These are phyloP conservation scores for Platismatia glauca DNA, from an alignment of 495 filamentous ascomycete genomes.

Conservation along the genomic window DNA sequence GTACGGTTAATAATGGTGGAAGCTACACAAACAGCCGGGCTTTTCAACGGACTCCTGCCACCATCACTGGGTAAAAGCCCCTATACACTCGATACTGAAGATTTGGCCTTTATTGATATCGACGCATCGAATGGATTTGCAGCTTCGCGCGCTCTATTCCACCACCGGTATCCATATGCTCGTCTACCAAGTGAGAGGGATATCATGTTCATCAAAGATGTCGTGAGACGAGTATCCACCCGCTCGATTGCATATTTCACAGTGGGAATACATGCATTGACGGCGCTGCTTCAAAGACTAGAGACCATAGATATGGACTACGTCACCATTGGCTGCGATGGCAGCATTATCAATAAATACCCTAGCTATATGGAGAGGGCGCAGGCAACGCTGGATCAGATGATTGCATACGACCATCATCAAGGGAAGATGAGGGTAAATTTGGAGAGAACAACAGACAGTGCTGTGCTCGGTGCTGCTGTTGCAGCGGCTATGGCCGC, in stretches of 20 bases:
- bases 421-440: slow-evolving; percentile 27
- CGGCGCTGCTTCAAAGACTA: slow-evolving; percentile 44
- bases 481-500: slow-evolving; percentile 46
- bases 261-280: slow-evolving; percentile 56
- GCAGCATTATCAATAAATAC: slow-evolving; percentile 54
- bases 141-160: slow-evolving; percentile 45
- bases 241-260: slow-evolving; percentile 57
- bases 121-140: slow-evolving; percentile 41
- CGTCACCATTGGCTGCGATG: slow-evolving; percentile 47
- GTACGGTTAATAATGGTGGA: slow-evolving; percentile 68
- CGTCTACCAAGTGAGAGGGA: not conserved
- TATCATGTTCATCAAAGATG: not conserved
- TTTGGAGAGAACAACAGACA: slow-evolving; percentile 43
- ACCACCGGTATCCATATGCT: slow-evolving; percentile 36
- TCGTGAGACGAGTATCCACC: slow-evolving; percentile 35
- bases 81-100: slow-evolving; percentile 64
- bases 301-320: slow-evolving; percentile 28
- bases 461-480: slow-evolving; percentile 48
- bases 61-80: slow-evolving; percentile 44
- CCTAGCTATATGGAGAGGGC: slow-evolving; percentile 45
- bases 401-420: slow-evolving; percentile 28
- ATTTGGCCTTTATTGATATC: slow-evolving; percentile 47
- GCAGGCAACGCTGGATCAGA: slow-evolving; percentile 41
- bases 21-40: slow-evolving; percentile 40
- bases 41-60: slow-evolving; percentile 50